Percentiles rank a stretch among this genome's conserved stretches.
Evolutionary conservation across 768 basidiomycete genomes (phyloP).

Genomic region (Amanita rubescens): DNA sequence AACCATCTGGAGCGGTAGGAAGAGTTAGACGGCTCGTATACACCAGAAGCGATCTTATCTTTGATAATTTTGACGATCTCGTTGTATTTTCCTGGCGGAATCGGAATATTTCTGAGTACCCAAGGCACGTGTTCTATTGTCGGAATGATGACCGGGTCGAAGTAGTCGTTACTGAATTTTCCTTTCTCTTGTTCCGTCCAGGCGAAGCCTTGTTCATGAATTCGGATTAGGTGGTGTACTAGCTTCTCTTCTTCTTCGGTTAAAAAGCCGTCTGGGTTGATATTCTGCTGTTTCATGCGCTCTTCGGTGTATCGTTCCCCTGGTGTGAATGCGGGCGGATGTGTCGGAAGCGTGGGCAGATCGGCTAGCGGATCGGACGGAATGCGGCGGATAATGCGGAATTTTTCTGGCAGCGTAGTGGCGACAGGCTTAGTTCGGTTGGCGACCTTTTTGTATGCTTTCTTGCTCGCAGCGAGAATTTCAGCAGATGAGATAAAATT

Average conservation of each 20-base stretch:
- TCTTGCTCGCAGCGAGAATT: conserved; percentile 9
- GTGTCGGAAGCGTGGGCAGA: conserved; percentile 3
- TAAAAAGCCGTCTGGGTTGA: conserved; percentile 20
- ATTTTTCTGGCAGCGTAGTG: not conserved
- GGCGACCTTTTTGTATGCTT: conserved; percentile 26
- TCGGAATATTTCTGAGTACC: conserved; percentile 10
- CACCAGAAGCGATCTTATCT: conserved; percentile 10
- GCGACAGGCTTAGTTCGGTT: conserved; percentile 1
- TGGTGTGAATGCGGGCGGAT: conserved; percentile 10
- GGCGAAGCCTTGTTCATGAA: too few species aligned
- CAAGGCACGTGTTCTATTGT: conserved; percentile 4
- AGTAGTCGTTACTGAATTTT: not conserved
- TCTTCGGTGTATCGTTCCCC: conserved; percentile 16
- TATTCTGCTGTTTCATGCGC: conserved; percentile 10
- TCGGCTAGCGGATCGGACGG: conserved; percentile 6
- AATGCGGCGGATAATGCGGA: conserved; percentile 8
- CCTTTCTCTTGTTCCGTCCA: too few species aligned
- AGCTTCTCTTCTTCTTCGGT: conserved; percentile 22
- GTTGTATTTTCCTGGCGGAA: conserved; percentile 13
- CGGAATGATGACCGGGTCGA: conserved; percentile 2
- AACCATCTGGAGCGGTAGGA: conserved; percentile 12
- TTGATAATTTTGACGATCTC: conserved; percentile 8
- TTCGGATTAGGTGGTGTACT: conserved; percentile 14
- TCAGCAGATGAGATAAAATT: not conserved
- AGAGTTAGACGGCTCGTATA: conserved; percentile 12